phyloP scores from a whole-genome alignment of 2,329 filamentous ascomycete species.

The Aspergillus eucalypticola region DNA sequence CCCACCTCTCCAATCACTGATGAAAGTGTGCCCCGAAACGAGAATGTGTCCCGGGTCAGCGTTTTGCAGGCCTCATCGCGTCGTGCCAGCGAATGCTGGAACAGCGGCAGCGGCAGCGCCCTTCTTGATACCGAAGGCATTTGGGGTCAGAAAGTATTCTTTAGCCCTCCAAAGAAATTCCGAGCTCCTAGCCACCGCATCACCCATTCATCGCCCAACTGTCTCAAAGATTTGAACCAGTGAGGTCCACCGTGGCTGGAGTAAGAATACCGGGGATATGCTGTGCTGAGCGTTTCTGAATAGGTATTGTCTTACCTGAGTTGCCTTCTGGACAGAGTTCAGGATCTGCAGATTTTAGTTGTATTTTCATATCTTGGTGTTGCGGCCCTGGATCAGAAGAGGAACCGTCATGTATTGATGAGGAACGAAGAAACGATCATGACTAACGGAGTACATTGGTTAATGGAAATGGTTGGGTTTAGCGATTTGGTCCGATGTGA shows the following conservation, averaged over 20 bases:
- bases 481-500: neutral
- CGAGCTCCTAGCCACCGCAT: constrained; percentile 20
- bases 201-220: constrained; percentile 26
- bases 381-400: neutral
- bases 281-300: neutral
- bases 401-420: neutral
- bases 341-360: neutral
- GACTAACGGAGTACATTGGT: neutral
- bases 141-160: constrained; percentile 17
- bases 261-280: neutral
- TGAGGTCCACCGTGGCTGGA: neutral
- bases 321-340: neutral
- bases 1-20: constrained; percentile 6
- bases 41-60: constrained; percentile 8
- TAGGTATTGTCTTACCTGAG: neutral
- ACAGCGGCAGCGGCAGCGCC: neutral
- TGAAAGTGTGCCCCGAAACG: constrained; percentile 3
- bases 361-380: neutral
- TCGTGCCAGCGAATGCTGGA: constrained; percentile 16
- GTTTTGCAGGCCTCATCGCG: constrained; percentile 14
- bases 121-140: constrained; percentile 7
- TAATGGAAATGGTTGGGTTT: neutral
- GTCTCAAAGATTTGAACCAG: constrained; percentile 4
- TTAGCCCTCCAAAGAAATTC: constrained; percentile 10
- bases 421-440: neutral